Evolutionary conservation across 1,284 basidiomycete genomes (phyloP).

Genomic region (Marasmius tenuissimus): DNA sequence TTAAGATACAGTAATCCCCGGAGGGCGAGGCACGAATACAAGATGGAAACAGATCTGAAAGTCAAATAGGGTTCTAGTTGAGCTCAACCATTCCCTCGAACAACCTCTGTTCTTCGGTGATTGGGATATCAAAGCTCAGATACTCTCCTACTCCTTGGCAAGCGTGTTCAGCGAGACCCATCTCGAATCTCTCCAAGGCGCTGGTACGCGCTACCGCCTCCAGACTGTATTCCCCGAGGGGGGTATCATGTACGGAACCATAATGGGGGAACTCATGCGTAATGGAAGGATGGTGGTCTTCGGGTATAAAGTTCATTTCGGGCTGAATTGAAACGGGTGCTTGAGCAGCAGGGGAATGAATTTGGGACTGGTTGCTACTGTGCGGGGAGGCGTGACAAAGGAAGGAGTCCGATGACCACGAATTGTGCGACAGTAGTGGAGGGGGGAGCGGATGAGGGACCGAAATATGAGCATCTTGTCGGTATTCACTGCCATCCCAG

Average conservation of each 20-base stretch:
- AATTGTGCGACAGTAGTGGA: background rate
- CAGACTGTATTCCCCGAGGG: background rate
- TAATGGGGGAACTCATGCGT: background rate
- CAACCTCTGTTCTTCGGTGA: background rate
- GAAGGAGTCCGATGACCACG: background rate
- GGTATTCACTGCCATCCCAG: slow-evolving; percentile 24
- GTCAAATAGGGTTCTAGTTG: background rate
- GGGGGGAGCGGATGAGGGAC: background rate
- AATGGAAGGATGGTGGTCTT: slow-evolving; percentile 14
- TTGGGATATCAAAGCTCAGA: background rate
- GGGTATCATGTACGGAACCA: background rate
- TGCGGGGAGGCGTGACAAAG: slow-evolving; percentile 17
- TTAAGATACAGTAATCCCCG: too few species aligned
- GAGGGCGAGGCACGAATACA: background rate
- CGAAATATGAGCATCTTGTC: background rate
- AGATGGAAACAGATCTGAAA: background rate
- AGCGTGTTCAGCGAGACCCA: background rate
- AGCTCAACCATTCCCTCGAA: background rate
- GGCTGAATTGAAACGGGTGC: slow-evolving; percentile 17
- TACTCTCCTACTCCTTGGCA: background rate
- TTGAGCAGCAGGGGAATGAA: slow-evolving; percentile 34
- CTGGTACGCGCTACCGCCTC: background rate
- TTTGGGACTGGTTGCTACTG: slow-evolving; percentile 32
- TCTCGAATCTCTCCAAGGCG: background rate
- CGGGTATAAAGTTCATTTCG: slow-evolving; percentile 38